These are phyloP conservation scores for Botrytis sinoallii DNA, from an alignment of 2,329 filamentous ascomycete species.

Conservation along the genomic window DNA sequence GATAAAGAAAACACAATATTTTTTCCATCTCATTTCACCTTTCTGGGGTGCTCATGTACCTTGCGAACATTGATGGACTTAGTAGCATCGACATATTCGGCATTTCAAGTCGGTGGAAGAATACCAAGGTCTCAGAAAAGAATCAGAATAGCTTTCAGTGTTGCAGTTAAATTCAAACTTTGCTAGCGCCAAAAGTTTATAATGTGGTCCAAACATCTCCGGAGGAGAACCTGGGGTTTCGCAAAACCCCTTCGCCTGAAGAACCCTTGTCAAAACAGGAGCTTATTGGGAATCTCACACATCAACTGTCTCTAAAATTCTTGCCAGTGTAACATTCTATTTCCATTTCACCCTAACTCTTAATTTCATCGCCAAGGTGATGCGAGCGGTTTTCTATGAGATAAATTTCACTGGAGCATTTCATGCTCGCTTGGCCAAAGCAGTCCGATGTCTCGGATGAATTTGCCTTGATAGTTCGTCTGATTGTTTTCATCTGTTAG, in stretches of 20 bases:
- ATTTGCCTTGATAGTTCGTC: not conserved
- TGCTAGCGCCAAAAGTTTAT: not conserved
- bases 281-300: not conserved
- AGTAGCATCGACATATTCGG: not conserved
- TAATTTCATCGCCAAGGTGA: not conserved
- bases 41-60: not conserved
- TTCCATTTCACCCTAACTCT: not conserved
- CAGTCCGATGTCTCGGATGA: not conserved
- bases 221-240: not conserved
- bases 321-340: not conserved
- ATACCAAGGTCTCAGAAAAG: not conserved
- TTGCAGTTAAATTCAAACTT: not conserved
- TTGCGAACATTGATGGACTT: not conserved
- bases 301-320: not conserved
- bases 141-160: constrained; percentile 41
- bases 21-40: not conserved
- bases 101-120: not conserved
- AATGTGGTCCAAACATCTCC: not conserved
- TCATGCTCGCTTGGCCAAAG: not conserved
- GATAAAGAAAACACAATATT: not conserved
- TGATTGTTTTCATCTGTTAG: not conserved
- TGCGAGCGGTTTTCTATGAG: not conserved
- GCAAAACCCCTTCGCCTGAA: not conserved
- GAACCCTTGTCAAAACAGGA: not conserved
- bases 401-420: not conserved